phyloP scores from a whole-genome alignment of 148 eudicot genomes.

The Dysphania ambrosioides region DNA sequence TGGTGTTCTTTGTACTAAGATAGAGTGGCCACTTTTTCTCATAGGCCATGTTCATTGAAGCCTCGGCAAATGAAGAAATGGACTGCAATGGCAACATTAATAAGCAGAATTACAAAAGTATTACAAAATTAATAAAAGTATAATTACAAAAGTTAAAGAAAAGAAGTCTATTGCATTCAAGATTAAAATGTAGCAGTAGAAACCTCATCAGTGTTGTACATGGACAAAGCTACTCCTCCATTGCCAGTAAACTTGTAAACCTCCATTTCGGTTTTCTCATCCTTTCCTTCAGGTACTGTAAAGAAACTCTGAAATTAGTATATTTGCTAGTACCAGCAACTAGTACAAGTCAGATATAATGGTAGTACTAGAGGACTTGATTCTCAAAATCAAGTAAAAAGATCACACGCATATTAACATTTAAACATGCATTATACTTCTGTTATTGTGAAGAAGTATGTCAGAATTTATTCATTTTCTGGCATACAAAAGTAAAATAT shows the following conservation, averaged over 20 bases:
- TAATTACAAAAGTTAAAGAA: neutral
- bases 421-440: neutral
- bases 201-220: slow-evolving; percentile 99
- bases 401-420: too few species aligned
- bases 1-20: slow-evolving; percentile 95
- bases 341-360: neutral
- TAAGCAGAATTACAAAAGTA: neutral
- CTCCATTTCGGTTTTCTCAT: slow-evolving; percentile 66
- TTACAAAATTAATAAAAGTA: neutral
- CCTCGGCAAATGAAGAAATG: slow-evolving; percentile 79
- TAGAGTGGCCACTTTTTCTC: slow-evolving; percentile 91
- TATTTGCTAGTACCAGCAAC: neutral
- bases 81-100: slow-evolving; percentile 44
- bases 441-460: neutral
- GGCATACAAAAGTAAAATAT: neutral
- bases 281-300: slow-evolving; percentile 80
- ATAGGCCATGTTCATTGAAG: slow-evolving; percentile 83
- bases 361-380: neutral
- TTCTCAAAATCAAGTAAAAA: too few species aligned
- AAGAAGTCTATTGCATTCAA: neutral
- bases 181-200: slow-evolving; percentile 3
- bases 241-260: slow-evolving; percentile 72
- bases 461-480: neutral
- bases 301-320: neutral
- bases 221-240: slow-evolving; percentile 86